A percentile compares a stretch with the other conserved stretches of the same genome.
Conservation (phyloP, 192 early-diverging fungal genomes). For the Entomortierella parvispora region DNA sequence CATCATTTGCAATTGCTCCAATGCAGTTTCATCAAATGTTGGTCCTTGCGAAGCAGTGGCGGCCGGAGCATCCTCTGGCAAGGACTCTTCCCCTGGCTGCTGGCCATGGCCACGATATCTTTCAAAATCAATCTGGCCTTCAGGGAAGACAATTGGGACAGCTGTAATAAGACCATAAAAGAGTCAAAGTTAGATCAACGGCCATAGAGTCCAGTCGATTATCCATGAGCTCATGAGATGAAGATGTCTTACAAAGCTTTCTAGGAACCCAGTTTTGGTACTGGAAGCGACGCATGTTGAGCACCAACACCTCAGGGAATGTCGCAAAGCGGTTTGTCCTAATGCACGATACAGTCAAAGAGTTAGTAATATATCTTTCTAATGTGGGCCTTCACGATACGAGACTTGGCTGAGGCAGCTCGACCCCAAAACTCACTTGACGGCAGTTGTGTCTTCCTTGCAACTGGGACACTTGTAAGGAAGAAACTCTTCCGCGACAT, state of each 20-base stretch:
- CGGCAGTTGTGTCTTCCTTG: conserved; percentile 63
- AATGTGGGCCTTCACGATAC: too few relatives aligned
- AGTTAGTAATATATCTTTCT: not conserved
- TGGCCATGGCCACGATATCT: conserved; percentile 74
- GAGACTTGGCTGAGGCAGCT: too few relatives aligned
- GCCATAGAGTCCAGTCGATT: too few relatives aligned
- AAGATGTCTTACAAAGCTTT: conserved; percentile 60
- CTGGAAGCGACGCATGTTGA: conserved; percentile 78
- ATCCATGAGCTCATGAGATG: not conserved
- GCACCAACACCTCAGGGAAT: conserved; percentile 79
- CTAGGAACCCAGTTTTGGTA: conserved; percentile 86
- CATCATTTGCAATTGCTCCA: conserved; percentile 90
- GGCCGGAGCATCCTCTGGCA: conserved; percentile 76
- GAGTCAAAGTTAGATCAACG: not conserved
- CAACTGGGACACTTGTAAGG: conserved; percentile 75
- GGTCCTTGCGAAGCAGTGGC: conserved; percentile 41
- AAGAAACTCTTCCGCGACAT: conserved; percentile 63
- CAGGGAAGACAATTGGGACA: conserved; percentile 67
- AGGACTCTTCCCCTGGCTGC: conserved; percentile 72
- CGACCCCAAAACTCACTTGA: conserved; percentile 64
- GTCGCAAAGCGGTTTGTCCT: conserved; percentile 72
- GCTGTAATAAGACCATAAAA: conserved; percentile 33
- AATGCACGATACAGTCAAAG: not conserved
- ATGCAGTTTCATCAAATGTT: conserved; percentile 68
- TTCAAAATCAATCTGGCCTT: conserved; percentile 69